These are phyloP conservation scores for Calocybe cyanea DNA, from an alignment of 768 basidiomycete species.

Conservation along the genomic window DNA sequence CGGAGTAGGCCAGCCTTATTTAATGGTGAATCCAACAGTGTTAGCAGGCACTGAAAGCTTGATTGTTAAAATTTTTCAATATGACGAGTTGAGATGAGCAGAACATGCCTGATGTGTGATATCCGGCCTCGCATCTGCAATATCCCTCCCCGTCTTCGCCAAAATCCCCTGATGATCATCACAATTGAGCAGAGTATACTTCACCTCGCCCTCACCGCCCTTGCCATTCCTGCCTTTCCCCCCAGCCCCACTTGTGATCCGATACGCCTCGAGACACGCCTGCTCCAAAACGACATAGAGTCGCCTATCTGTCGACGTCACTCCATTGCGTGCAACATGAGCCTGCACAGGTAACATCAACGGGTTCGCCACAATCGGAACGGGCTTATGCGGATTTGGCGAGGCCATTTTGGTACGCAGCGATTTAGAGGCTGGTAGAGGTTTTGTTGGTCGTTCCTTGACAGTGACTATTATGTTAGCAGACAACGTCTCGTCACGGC, in stretches of 20 bases:
- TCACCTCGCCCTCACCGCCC: conserved; percentile 72
- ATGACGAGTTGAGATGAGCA: conserved; percentile 7
- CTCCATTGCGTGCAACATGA: conserved; percentile 57
- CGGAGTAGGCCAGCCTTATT: conserved; percentile 97
- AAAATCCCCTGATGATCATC: conserved; percentile 99
- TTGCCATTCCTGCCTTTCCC: conserved; percentile 52
- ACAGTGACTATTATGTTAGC: conserved; percentile 15
- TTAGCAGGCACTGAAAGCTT: conserved; percentile 82
- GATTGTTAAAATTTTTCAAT: not conserved
- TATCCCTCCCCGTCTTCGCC: conserved; percentile 96
- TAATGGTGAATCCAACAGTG: conserved; percentile 92
- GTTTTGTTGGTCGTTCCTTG: conserved; percentile 57
- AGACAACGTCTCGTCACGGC: too few relatives aligned
- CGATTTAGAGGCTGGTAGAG: conserved; percentile 52
- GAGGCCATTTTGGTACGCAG: conserved; percentile 46
- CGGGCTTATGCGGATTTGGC: conserved; percentile 37
- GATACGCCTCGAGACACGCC: conserved; percentile 95
- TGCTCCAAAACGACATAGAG: conserved; percentile 91
- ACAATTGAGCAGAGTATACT: conserved; percentile 96
- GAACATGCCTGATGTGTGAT: conserved; percentile 90
- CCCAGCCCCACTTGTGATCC: conserved; percentile 63
- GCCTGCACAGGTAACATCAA: conserved; percentile 82
- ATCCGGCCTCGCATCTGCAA: conserved; percentile 98
- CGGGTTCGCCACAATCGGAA: conserved; percentile 59
- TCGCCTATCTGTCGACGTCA: conserved; percentile 54